A percentile compares a stretch with the other conserved stretches of the same genome.
phyloP scores from a whole-genome alignment of 2,329 filamentous ascomycete species.

The Xylaria sp. region DNA sequence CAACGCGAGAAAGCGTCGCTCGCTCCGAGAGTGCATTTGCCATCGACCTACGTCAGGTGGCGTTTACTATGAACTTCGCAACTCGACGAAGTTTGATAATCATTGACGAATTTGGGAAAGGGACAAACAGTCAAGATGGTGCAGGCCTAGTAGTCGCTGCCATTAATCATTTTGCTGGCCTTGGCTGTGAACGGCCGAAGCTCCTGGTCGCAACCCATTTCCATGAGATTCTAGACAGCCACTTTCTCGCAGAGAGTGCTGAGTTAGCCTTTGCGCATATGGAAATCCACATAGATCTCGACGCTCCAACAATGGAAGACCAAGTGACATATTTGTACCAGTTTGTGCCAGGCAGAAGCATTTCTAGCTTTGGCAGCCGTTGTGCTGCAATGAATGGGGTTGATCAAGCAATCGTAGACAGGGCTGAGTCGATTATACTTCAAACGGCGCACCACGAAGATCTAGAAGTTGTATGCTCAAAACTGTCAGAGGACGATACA shows the following conservation, averaged over 20 bases:
- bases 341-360: slow-evolving; percentile 72
- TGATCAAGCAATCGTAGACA: slow-evolving; percentile 73
- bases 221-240: slow-evolving; percentile 77
- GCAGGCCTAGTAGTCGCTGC: slow-evolving; percentile 67
- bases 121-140: slow-evolving; percentile 67
- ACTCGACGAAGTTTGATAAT: slow-evolving; percentile 82
- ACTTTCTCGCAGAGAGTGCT: slow-evolving; percentile 62
- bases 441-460: slow-evolving; percentile 79
- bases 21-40: slow-evolving; percentile 70
- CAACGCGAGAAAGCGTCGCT: slow-evolving; percentile 73
- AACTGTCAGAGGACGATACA: slow-evolving; percentile 70
- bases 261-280: slow-evolving; percentile 73
- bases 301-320: slow-evolving; percentile 62
- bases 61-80: slow-evolving; percentile 77
- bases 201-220: slow-evolving; percentile 71
- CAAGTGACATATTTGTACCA: slow-evolving; percentile 81
- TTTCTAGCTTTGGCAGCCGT: slow-evolving; percentile 83
- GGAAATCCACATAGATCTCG: slow-evolving; percentile 70
- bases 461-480: slow-evolving; percentile 76
- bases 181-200: slow-evolving; percentile 61
- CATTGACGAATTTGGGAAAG: slow-evolving; percentile 90
- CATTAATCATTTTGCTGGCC: slow-evolving; percentile 64
- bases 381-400: slow-evolving; percentile 92
- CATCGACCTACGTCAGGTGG: slow-evolving; percentile 88
- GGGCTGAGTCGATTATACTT: slow-evolving; percentile 78